Evolutionary conservation across 495 filamentous ascomycete genomes (phyloP), one percentile per base, ranked within the genome.

Genomic region (Physcia stellaris): DNA sequence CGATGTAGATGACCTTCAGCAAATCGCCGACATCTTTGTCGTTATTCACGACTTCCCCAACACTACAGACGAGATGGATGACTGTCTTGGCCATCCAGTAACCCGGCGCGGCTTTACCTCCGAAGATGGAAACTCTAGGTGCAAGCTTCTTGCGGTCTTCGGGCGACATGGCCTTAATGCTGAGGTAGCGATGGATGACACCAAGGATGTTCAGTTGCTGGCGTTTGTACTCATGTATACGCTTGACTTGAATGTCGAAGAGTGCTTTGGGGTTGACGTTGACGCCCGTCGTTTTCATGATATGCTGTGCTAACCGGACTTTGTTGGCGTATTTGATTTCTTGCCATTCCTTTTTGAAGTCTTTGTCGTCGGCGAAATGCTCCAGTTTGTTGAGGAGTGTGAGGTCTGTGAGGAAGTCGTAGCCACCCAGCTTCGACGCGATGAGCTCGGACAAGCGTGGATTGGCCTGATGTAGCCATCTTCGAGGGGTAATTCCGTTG

Each of bases 11-110:
- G 35, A 98, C 92, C 69, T 98, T 98, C 51, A 98, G 67, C 15
- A 92, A 69, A 54, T 96, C 88, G 18, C 87, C 87, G 52, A 96
- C 74, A 32, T 96, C 90, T 24, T 73, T 63, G 52, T 98, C 90
- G 6, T 78, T 79, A 61, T 98, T 98, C 45, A 98, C 79, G 2
- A 95, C 80, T n/a, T 71, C 60, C 4, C 85, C 86, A 28, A 96
- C 92, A 43, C 73, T 79, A 66, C 92, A 94, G 64, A 98, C 81
- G 35, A 98, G 73, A 55, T 95, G 86, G 43, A 98, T 98, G 45
- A 98, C 83, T 6, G 88, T 88, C 73, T 98, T 98, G 15, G 90
- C 90, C 90, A 98, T 98, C 92, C 92, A 98, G 64, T 98, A 98
- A 2, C 90, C 90, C 2, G 90, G 90, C 0, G 90, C 90, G 15